Evolutionary conservation across 1,139 yeast genomes (phyloP).

Genomic region (Zygoascus sp.): DNA sequence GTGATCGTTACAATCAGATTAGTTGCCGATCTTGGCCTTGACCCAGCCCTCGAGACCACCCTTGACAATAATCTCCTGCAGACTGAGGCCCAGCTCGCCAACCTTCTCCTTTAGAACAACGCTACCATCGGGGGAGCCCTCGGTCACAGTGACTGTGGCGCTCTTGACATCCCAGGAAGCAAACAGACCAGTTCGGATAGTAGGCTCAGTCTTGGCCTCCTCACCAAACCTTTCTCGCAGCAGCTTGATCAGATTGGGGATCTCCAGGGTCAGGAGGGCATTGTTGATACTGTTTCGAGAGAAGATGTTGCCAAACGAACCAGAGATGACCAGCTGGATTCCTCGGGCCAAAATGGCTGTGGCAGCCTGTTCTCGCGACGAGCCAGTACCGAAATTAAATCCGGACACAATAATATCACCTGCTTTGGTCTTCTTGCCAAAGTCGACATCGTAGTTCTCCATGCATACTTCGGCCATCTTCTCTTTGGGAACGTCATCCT

Average conservation of each 20-base stretch:
- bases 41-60: slow-evolving; percentile 99
- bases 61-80: slow-evolving; percentile 93
- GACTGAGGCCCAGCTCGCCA: slow-evolving; percentile 90
- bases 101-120: slow-evolving; percentile 77
- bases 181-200: slow-evolving; percentile 92
- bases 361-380: slow-evolving; percentile 99
- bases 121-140: slow-evolving; percentile 49
- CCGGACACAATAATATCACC: slow-evolving; percentile 92
- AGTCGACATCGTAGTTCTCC: slow-evolving; percentile 95
- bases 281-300: slow-evolving; percentile 93
- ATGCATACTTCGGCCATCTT: slow-evolving; percentile 98
- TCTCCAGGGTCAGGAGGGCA: slow-evolving; percentile 87
- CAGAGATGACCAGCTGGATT: slow-evolving; percentile 87
- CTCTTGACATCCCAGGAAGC: slow-evolving; percentile 90
- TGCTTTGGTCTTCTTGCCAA: slow-evolving; percentile 70
- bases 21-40: slow-evolving; percentile 55
- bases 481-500: slow-evolving; percentile 89
- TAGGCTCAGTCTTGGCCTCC: slow-evolving; percentile 47
- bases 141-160: slow-evolving; percentile 74
- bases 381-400: slow-evolving; percentile 95
- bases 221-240: slow-evolving; percentile 64
- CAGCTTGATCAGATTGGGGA: slow-evolving; percentile 76
- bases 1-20: too few relatives aligned
- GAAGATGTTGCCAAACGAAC: slow-evolving; percentile 96
- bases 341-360: slow-evolving; percentile 94